Evolutionary conservation across 495 filamentous ascomycete species (phyloP).

Genomic region (Lasiosphaeris hirsuta): DNA sequence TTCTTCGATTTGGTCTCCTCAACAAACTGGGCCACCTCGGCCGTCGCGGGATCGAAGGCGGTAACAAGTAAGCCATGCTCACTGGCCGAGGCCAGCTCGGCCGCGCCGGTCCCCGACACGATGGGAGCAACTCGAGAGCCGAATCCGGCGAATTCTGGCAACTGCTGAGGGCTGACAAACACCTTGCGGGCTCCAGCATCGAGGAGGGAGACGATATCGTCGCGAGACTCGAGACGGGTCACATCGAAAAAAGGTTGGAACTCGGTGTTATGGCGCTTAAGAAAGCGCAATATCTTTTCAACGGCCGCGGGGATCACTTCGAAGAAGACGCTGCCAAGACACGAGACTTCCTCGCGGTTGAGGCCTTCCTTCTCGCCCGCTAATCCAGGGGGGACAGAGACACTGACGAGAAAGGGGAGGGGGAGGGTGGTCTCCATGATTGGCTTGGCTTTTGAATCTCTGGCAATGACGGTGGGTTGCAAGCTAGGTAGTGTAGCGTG

Average conservation of each 20-base stretch:
- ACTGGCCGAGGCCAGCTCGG: conserved; percentile 29
- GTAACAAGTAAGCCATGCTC: conserved; percentile 44
- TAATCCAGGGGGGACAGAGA: conserved; percentile 53
- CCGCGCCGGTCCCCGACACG: conserved; percentile 29
- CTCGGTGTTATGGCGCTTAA: conserved; percentile 62
- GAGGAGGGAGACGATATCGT: conserved; percentile 75
- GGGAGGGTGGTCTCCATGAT: conserved; percentile 55
- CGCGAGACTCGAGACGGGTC: conserved; percentile 59
- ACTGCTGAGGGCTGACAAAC: conserved; percentile 69
- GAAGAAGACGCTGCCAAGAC: conserved; percentile 73
- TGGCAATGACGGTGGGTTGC: not conserved
- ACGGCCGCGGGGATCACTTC: conserved; percentile 54
- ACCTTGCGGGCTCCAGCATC: conserved; percentile 85
- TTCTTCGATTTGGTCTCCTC: conserved; percentile 46
- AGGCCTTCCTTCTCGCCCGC: conserved; percentile 52
- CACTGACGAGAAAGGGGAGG: conserved; percentile 56
- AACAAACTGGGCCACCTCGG: conserved; percentile 40
- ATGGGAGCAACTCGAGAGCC: conserved; percentile 42
- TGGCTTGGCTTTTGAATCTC: not conserved
- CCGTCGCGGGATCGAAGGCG: conserved; percentile 41
- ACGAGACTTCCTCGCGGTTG: conserved; percentile 66
- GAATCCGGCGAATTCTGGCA: conserved; percentile 42
- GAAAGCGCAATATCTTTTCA: conserved; percentile 61
- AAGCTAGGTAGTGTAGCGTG: not conserved
- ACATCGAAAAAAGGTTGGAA: conserved; percentile 75